Conservation (phyloP, 306 rosid genomes). For the Mimosa pudica region DNA sequence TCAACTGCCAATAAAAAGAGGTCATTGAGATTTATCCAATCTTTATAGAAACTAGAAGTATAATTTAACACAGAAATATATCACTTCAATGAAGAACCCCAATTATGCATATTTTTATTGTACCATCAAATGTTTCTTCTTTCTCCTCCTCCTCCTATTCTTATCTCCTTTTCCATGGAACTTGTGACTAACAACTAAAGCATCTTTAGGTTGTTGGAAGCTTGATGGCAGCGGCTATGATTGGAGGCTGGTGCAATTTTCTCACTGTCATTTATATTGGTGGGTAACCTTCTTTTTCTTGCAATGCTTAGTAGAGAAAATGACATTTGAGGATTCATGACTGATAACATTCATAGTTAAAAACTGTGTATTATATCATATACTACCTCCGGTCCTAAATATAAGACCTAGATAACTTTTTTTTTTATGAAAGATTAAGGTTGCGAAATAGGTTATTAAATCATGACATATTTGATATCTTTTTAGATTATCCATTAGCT, state of each 20-base stretch:
- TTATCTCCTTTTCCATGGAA: slow-evolving; percentile 2
- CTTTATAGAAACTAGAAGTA: background rate
- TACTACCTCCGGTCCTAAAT: no score
- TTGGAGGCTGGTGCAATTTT: slow-evolving; percentile 94
- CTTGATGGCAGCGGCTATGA: slow-evolving; percentile 76
- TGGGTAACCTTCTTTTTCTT: slow-evolving; percentile 47
- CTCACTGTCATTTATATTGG: slow-evolving; percentile 86
- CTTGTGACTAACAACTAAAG: slow-evolving; percentile 36
- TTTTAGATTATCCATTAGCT: no score
- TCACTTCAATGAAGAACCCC: slow-evolving; percentile 17
- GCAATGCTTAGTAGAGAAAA: background rate
- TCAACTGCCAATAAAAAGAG: background rate
- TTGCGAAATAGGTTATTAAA: no score
- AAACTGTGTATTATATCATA: background rate
- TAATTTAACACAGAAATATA: background rate
- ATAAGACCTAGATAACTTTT: no score
- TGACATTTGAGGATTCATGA: background rate
- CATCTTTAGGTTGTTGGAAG: slow-evolving; percentile 55
- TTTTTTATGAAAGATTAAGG: no score
- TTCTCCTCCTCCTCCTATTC: background rate
- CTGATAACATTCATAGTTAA: background rate
- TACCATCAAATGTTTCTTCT: background rate
- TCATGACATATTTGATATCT: no score
- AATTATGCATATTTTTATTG: slow-evolving; percentile 26
- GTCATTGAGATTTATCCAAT: background rate